Base-by-base conservation (phyloP, 306 rosid genomes). In the Quercus glauca region DNA sequence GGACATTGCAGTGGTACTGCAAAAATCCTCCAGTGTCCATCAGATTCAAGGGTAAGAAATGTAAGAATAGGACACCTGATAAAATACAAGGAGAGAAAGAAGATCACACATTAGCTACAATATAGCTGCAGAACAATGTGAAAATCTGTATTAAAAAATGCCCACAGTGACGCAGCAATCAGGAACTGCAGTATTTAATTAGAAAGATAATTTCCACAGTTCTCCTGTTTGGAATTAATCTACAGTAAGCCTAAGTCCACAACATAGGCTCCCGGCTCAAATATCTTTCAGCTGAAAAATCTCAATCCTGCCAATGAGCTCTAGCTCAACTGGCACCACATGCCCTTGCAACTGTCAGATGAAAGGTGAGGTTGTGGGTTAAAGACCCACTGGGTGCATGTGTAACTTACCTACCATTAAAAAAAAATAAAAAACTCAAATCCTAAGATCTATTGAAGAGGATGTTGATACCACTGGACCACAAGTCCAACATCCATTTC, bases 1-100 rank as follows among this genome's bases (percentile, higher is more conserved):
- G 76, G 75, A 76, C 51, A 69, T 83, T 70, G 87, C 75, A 78
- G 65, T 21, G 95, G 92, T 61, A 80, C 19, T 69, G 93, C 87
- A 65, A 81, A 72, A 85, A 83, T 82, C 85, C 84, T 87, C 93
- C 91, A 84, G 29, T 31, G 82, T 64, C 93, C 92, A 76, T 88
- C 86, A 65, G 89, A 76, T 79, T 86, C 88, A 18, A 80, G 49
- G 29, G 78, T 70, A 83, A 78, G 73, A 76, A 87, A 69, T 5
- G 89, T 68, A 81, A 87, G 65, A 81, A 91, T 35, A 19, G 91
- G 64, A 83, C 81, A 85, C 89, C 97, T 93, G 88, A 74, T 17
- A 87, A 78, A 79, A 75, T 52, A 81, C 76, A 56, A 33, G 72
- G 73, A 74, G 58, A 73, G 63, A 56, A 12, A 49, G 4, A 49